These are phyloP conservation scores for Lentinula guzmanii DNA, from an alignment of 768 basidiomycete species.

Conservation along the genomic window DNA sequence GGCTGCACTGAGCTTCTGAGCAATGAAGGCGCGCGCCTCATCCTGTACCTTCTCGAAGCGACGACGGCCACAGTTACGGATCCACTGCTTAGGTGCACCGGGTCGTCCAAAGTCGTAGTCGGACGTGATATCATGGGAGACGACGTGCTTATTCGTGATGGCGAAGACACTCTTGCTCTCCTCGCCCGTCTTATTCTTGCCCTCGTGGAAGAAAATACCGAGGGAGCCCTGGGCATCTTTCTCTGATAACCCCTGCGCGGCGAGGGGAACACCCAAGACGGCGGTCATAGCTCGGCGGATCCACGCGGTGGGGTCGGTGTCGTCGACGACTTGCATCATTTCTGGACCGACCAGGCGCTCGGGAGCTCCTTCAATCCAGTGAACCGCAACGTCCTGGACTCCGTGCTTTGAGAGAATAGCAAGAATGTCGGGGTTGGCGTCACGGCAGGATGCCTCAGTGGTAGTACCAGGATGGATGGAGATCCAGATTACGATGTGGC, in stretches of 20 bases:
- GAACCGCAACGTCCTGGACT: neutral
- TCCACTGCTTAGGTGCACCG: neutral
- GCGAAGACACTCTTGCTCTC: slow-evolving; percentile 16
- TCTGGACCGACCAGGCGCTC: neutral
- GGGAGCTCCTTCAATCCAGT: neutral
- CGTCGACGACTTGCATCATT: neutral
- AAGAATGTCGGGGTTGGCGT: neutral
- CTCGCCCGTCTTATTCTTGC: slow-evolving; percentile 15
- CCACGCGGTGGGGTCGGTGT: neutral
- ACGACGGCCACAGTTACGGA: neutral
- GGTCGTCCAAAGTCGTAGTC: slow-evolving; percentile 15
- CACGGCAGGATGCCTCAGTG: neutral
- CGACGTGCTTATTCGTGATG: slow-evolving; percentile 17
- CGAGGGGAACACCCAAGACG: neutral
- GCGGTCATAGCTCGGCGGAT: neutral
- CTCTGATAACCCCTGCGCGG: neutral
- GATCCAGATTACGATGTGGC: neutral
- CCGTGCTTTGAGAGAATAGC: neutral
- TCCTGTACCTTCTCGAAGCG: neutral
- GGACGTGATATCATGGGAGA: slow-evolving; percentile 14
- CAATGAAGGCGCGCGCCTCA: neutral
- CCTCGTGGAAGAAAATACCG: slow-evolving; percentile 24
- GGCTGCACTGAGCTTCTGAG: neutral
- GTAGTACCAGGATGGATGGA: neutral
- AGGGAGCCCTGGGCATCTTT: slow-evolving; percentile 23